Percentiles rank a stretch among this genome's conserved stretches.
phyloP scores from a whole-genome alignment of 768 basidiomycete genomes.

The Hortiboletus flavorubellus region DNA sequence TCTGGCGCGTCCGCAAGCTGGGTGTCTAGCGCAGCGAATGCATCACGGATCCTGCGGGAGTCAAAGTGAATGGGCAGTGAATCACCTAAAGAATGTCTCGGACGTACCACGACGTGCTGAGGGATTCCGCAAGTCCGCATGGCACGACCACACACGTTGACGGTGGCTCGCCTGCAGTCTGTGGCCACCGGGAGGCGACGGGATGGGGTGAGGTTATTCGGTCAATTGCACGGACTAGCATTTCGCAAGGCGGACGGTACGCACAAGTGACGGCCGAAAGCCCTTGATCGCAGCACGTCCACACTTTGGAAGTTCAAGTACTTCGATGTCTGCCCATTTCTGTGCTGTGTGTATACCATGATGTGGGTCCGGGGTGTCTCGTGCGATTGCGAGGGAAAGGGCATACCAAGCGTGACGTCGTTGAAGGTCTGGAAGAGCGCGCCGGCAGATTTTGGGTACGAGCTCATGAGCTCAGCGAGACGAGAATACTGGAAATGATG shows the following conservation, averaged over 20 bases:
- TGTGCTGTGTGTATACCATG: constrained; percentile 49
- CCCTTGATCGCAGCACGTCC: constrained; percentile 59
- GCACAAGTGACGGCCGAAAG: constrained; percentile 49
- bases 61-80: neutral
- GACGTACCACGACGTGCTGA: constrained; percentile 60
- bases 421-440: constrained; percentile 75
- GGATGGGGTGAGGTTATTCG: neutral
- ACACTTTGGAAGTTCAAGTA: constrained; percentile 57
- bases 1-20: constrained; percentile 27
- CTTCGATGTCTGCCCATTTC: constrained; percentile 62
- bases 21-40: constrained; percentile 47
- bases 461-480: constrained; percentile 46
- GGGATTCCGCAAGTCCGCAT: constrained; percentile 61
- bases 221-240: neutral
- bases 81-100: no score
- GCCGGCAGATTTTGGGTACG: constrained; percentile 61
- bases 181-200: neutral
- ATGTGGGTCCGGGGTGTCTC: neutral
- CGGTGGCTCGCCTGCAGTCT: constrained; percentile 42
- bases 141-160: constrained; percentile 48
- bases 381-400: neutral
- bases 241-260: neutral
- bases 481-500: constrained; percentile 38
- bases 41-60: constrained; percentile 49
- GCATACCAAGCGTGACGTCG: constrained; percentile 59